phyloP scores from a whole-genome alignment of 1,284 basidiomycete species.

The Athelia sp. region DNA sequence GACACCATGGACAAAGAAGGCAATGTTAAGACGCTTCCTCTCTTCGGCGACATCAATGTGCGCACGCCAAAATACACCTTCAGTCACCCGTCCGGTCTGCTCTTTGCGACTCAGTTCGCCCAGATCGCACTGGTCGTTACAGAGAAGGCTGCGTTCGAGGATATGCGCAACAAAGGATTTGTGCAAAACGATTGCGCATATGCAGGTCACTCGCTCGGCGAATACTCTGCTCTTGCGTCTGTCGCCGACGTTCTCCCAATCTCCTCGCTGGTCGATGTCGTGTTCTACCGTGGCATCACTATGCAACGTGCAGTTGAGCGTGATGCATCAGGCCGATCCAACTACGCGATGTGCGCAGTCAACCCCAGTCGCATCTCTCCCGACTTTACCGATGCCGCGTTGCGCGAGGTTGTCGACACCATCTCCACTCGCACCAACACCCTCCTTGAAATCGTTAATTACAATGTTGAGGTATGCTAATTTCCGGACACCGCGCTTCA shows the following conservation, averaged over 20 bases:
- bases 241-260: slow-evolving; percentile 96
- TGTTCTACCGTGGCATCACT: slow-evolving; percentile 99
- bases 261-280: slow-evolving; percentile 94
- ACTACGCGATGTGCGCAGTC: slow-evolving; percentile 98
- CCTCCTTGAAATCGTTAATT: slow-evolving; percentile 95
- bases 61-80: slow-evolving; percentile 96
- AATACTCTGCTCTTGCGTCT: slow-evolving; percentile 96
- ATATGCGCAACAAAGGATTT: slow-evolving; percentile 94
- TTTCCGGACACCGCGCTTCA: not conserved
- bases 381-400: slow-evolving; percentile 88
- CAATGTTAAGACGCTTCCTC: slow-evolving; percentile 88
- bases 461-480: slow-evolving; percentile 83
- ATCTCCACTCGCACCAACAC: slow-evolving; percentile 76
- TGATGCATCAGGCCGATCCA: slow-evolving; percentile 86
- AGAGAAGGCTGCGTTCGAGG: slow-evolving; percentile 96
- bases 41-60: slow-evolving; percentile 89
- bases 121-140: slow-evolving; percentile 98
- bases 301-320: slow-evolving; percentile 99
- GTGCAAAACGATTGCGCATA: slow-evolving; percentile 91
- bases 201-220: slow-evolving; percentile 96
- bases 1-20: slow-evolving; percentile 96
- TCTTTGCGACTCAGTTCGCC: slow-evolving; percentile 97
- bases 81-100: slow-evolving; percentile 90
- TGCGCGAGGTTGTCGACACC: slow-evolving; percentile 92
- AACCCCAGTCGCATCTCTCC: slow-evolving; percentile 94